phyloP scores from a whole-genome alignment of 2,329 filamentous ascomycete genomes.

The Fusarium sp. region DNA sequence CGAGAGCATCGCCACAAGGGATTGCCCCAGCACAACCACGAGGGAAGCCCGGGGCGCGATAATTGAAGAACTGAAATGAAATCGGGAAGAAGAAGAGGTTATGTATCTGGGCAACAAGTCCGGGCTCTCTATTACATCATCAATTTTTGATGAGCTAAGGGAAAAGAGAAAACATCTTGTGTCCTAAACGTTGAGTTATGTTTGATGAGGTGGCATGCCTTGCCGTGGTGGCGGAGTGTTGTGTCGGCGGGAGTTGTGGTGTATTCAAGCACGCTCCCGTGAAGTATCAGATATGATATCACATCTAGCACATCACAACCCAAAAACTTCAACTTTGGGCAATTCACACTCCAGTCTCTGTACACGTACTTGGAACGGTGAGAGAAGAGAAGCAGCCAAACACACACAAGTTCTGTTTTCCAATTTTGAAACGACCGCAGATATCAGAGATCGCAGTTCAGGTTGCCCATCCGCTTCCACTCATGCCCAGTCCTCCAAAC shows the following conservation, averaged over 20 bases:
- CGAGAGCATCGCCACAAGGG: not conserved
- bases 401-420: not conserved
- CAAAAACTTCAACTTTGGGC: no score
- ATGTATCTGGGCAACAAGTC: not conserved
- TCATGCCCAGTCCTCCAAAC: no score
- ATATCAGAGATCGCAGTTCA: not conserved
- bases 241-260: not conserved
- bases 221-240: not conserved
- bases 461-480: fast-evolving
- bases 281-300: not conserved
- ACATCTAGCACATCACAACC: not conserved
- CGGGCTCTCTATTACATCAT: not conserved
- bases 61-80: not conserved
- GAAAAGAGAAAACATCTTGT: not conserved
- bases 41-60: not conserved
- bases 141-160: not conserved
- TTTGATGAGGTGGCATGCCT: not conserved
- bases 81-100: not conserved
- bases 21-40: not conserved
- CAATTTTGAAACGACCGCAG: not conserved
- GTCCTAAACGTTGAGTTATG: not conserved
- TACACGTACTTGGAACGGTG: not conserved
- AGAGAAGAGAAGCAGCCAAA: not conserved
- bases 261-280: not conserved
- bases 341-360: not conserved